phyloP scores from a whole-genome alignment of 2,329 filamentous ascomycete genomes.

The Exophiala xenobiotica region DNA sequence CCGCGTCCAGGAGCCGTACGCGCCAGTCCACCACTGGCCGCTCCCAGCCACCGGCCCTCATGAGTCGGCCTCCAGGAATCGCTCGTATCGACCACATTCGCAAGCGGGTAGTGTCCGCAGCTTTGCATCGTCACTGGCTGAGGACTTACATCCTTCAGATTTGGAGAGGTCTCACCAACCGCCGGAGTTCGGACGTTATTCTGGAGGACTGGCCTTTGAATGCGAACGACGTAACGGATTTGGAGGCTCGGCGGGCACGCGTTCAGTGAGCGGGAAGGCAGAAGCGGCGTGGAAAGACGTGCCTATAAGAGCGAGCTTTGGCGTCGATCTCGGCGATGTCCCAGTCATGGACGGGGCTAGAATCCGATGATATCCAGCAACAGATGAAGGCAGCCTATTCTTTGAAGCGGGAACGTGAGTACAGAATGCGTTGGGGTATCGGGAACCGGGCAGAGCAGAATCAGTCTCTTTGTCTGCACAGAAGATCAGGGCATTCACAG shows the following conservation, averaged over 20 bases:
- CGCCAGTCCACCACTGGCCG: neutral
- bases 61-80: neutral
- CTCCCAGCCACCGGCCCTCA: constrained; percentile 2
- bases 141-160: constrained; percentile 19
- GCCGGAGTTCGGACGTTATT: constrained; percentile 35
- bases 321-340: constrained; percentile 32
- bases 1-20: neutral
- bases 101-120: constrained; percentile 13
- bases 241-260: constrained; percentile 39
- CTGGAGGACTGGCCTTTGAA: constrained; percentile 38
- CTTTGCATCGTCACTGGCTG: constrained; percentile 15
- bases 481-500: too few species aligned
- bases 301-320: constrained; percentile 25
- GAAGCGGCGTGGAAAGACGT: constrained; percentile 21
- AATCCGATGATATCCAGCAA: neutral
- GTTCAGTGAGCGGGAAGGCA: constrained; percentile 22
- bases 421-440: too few species aligned
- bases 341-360: constrained; percentile 21
- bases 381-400: too few species aligned
- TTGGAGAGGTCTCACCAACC: constrained; percentile 8
- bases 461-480: too few species aligned
- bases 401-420: neutral
- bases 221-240: constrained; percentile 37
- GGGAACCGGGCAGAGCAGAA: too few species aligned
- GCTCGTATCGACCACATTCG: constrained; percentile 8